Evolutionary conservation across 768 basidiomycete genomes (phyloP).

Genomic region (Filobasidium floriforme): DNA sequence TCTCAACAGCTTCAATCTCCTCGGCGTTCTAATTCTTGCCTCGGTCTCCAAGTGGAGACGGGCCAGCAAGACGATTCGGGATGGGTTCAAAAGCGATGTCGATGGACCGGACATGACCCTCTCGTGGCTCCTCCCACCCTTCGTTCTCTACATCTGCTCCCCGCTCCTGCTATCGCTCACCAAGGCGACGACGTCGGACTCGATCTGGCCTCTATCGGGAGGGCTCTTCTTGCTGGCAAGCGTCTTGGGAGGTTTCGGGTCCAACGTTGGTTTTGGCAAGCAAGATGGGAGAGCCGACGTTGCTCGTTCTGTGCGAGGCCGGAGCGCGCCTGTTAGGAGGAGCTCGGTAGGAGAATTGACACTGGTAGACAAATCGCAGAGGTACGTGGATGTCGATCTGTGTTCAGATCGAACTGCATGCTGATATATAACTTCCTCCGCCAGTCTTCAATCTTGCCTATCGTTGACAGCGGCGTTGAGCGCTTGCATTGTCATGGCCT

Average conservation of each 20-base stretch:
- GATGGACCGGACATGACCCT: background rate
- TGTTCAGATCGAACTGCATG: no score
- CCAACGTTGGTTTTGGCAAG: conserved; percentile 1
- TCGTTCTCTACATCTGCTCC: conserved; percentile 78
- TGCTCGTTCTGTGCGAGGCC: conserved; percentile 11
- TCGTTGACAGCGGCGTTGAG: conserved; percentile 67
- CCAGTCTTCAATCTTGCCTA: conserved; percentile 42
- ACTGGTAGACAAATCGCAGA: conserved; percentile 27
- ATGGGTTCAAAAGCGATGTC: background rate
- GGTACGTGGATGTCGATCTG: conserved; percentile 22
- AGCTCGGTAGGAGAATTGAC: conserved; percentile 8
- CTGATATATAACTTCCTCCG: background rate
- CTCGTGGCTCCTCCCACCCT: conserved; percentile 68
- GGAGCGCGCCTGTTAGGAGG: background rate
- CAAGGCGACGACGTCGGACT: conserved; percentile 89
- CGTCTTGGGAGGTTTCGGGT: conserved; percentile 22
- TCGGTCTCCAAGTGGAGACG: conserved; percentile 4
- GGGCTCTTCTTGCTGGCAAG: conserved; percentile 54
- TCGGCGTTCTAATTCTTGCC: background rate
- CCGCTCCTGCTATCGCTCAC: conserved; percentile 88
- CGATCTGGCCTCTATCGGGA: conserved; percentile 91
- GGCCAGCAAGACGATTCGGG: background rate
- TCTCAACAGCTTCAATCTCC: conserved; percentile 3
- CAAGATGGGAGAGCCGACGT: conserved; percentile 18
- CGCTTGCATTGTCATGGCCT: conserved; percentile 85